phyloP scores from a whole-genome alignment of 1,284 basidiomycete species.

The Pholiota adiposa region DNA sequence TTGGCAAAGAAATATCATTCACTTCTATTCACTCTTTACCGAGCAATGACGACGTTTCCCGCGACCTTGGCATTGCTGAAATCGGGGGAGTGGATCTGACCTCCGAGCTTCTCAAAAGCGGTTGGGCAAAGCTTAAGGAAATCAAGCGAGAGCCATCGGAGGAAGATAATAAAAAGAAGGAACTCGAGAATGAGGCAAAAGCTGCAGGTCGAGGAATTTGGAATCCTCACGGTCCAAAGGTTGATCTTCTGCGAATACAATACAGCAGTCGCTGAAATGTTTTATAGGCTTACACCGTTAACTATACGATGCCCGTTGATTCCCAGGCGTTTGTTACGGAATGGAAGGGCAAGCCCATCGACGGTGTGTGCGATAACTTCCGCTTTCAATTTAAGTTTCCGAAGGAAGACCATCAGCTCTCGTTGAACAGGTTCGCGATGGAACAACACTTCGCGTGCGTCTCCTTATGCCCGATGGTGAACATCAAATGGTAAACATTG shows the following conservation, averaged over 20 bases:
- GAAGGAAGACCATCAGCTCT: conserved; percentile 60
- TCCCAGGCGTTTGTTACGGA: conserved; percentile 88
- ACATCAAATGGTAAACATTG: conserved; percentile 86
- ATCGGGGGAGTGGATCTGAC: conserved; percentile 76
- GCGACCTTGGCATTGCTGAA: conserved; percentile 79
- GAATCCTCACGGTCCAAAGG: conserved; percentile 84
- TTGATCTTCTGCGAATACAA: conserved; percentile 29
- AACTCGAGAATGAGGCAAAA: conserved; percentile 82
- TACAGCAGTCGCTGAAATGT: conserved; percentile 3
- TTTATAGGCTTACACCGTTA: conserved; percentile 69
- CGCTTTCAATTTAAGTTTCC: conserved; percentile 11
- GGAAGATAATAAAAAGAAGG: conserved; percentile 76
- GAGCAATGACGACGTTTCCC: conserved; percentile 66
- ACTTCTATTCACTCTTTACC: conserved; percentile 76
- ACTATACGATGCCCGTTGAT: conserved; percentile 90
- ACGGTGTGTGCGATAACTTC: conserved; percentile 55
- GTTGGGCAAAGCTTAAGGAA: conserved; percentile 95
- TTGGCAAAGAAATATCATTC: conserved; percentile 90
- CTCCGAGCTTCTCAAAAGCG: conserved; percentile 79
- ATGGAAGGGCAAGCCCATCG: conserved; percentile 89
- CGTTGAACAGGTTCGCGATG: conserved; percentile 95
- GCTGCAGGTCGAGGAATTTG: conserved; percentile 82
- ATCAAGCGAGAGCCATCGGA: conserved; percentile 77
- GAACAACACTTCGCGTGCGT: conserved; percentile 88
- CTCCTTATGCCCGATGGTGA: conserved; percentile 86